phyloP scores from a whole-genome alignment of 768 basidiomycete genomes.

The Suillus hirtellus region DNA sequence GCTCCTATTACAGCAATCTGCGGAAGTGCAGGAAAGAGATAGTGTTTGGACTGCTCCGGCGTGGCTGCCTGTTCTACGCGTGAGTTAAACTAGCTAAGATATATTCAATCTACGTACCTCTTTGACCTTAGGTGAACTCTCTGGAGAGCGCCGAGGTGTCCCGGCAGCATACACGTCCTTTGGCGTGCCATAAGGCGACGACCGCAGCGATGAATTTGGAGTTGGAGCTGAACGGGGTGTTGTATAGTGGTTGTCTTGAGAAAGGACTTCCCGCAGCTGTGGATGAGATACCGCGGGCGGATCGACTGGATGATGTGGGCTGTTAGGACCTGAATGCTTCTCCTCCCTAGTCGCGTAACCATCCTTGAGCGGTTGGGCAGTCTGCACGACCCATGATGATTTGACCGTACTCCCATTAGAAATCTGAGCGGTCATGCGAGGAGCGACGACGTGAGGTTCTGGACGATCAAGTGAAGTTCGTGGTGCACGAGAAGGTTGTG shows the following conservation, averaged over 20 bases:
- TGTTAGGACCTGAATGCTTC: conserved; percentile 26
- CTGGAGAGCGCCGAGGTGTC: conserved; percentile 23
- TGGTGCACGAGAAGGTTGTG: conserved; percentile 25
- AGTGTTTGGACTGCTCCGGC: conserved; percentile 20
- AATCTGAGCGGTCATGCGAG: conserved; percentile 15
- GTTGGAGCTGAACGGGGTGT: conserved; percentile 20
- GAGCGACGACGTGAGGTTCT: conserved; percentile 15
- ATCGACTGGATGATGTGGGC: conserved; percentile 20
- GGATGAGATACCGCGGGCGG: conserved; percentile 20
- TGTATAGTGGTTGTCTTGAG: conserved; percentile 25
- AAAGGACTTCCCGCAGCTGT: conserved; percentile 35
- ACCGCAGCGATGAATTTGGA: conserved; percentile 26
- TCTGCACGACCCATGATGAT: conserved; percentile 35
- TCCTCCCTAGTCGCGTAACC: conserved; percentile 27
- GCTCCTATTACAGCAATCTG: conserved; percentile 34
- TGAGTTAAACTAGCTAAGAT: conserved; percentile 14
- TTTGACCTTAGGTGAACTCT: conserved; percentile 28
- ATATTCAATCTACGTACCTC: conserved; percentile 22
- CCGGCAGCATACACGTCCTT: conserved; percentile 22
- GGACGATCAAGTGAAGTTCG: conserved; percentile 5
- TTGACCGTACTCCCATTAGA: conserved; percentile 26
- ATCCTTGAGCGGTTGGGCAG: conserved; percentile 20
- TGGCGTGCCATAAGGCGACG: conserved; percentile 18
- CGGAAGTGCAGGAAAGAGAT: conserved; percentile 22
- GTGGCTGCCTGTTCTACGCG: conserved; percentile 20